Base-by-base conservation (phyloP, 371 early-diverging fungal genomes). In the Mucor piriformis region DNA sequence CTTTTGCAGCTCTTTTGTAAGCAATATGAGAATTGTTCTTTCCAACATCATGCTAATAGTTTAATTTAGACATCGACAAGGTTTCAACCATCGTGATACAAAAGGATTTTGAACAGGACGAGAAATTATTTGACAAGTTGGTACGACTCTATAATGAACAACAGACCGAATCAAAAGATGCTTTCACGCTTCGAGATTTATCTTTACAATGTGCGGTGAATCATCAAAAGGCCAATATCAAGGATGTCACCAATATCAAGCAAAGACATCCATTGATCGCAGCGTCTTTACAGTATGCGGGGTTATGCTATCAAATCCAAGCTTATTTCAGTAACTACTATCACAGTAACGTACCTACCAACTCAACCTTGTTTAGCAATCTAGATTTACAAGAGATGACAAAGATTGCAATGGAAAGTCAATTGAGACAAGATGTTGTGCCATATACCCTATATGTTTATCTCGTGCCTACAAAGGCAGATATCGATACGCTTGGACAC, bases 371-470 rank as follows among this genome's bases (percentile, higher is more conserved):
- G 4, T 81, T 92, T 48, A 74, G 78, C 6, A 80, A 89, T 51
- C 63, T 84, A 11, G 61, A 67, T 50, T 49, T 84, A n/a, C 82
- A 88, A 63, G 87, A 88, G 59, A 84, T 81, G 57, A 85, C 87
- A 61, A 87, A 87, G 50, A 74, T 90, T 15, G 88, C 91, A 0
- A 77, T 89, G 65, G 83, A 87, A 47, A 88, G 91, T 62, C 89
- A 89, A 65, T 60, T 86, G 33, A 63, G 84, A 57, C 88, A 88
- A 57, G 83, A 86, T 63, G 74, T 82, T 15, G 89, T 91, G 0
- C 89, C 92, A 6, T 87, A 87, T 64, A 82, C 91, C 12, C 74
- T 92, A n/a, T 91, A 88, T 64, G 84, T 87, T 4, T 88, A 85
- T 63, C 79, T 91, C 35, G 88, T 90, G 4, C 90, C 92, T 8